Percentiles rank a stretch among this genome's conserved stretches.
Evolutionary conservation across 176 grass and related monocot genomes (phyloP).

Genomic region (Rhynchospora tenuis): DNA sequence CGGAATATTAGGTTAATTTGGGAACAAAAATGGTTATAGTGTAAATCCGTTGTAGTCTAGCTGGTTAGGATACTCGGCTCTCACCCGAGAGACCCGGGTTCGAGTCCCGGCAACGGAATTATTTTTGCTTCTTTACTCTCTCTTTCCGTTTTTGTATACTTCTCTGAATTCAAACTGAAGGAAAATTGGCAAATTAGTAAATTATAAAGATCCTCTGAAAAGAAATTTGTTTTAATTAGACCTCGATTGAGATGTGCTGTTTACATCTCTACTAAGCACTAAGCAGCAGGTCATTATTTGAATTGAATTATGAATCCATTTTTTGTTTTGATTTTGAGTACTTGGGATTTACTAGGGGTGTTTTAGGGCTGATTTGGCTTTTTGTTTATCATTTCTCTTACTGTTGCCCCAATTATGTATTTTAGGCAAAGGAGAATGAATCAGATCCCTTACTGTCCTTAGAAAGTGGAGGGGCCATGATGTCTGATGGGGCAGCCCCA

Average conservation of each 20-base stretch:
- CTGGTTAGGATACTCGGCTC: constrained; percentile 54
- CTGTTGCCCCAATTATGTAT: background rate
- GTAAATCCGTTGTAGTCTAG: constrained; percentile 47
- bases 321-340: background rate
- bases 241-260: background rate
- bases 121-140: too few species aligned
- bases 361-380: background rate
- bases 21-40: too few species aligned
- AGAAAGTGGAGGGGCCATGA: constrained; percentile 44
- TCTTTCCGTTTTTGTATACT: too few species aligned
- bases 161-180: too few species aligned
- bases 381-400: background rate
- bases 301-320: background rate
- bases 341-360: background rate
- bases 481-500: constrained; percentile 40
- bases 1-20: too few species aligned
- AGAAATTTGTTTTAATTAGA: background rate
- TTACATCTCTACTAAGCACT: background rate
- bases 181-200: too few species aligned
- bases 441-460: constrained; percentile 69
- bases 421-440: constrained; percentile 58
- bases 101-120: constrained; percentile 27
- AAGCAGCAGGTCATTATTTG: background rate
- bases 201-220: too few species aligned
- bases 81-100: constrained; percentile 43